Percentiles rank a stretch among this genome's conserved stretches.
Conservation (phyloP, 345 rosid genomes). For the Conringia planisiliqua region DNA sequence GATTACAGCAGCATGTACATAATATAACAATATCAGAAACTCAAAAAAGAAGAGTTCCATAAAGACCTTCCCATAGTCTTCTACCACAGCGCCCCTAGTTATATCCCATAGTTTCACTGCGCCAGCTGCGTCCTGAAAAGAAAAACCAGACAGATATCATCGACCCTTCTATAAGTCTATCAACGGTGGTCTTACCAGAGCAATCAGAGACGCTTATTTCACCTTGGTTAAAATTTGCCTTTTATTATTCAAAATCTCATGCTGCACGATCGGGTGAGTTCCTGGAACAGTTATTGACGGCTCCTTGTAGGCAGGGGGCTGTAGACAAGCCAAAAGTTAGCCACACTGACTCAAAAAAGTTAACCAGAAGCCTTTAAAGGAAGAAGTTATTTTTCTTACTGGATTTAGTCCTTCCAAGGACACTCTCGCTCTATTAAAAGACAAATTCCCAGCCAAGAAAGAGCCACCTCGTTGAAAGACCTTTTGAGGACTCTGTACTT, state of each 20-base stretch:
- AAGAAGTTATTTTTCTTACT: slow-evolving; percentile 46
- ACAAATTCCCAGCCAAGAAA: slow-evolving; percentile 94
- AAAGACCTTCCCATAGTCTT: slow-evolving; percentile 88
- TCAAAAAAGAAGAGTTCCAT: not conserved
- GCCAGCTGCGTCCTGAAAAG: slow-evolving; percentile 79
- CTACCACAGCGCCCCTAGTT: slow-evolving; percentile 76
- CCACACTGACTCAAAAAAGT: not conserved
- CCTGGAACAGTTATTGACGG: slow-evolving; percentile 76
- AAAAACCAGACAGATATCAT: slow-evolving; percentile 22
- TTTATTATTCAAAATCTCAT: slow-evolving; percentile 92
- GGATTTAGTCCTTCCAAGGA: slow-evolving; percentile 93
- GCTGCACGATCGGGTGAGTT: slow-evolving; percentile 86
- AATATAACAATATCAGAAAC: slow-evolving; percentile 4
- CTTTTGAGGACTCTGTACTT: slow-evolving; percentile 80
- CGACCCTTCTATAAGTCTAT: not conserved
- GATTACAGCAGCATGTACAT: not conserved
- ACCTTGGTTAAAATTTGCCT: slow-evolving; percentile 98
- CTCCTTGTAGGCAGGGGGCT: slow-evolving; percentile 85
- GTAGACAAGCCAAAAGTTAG: slow-evolving; percentile 24
- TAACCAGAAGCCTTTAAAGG: not conserved
- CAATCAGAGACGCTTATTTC: slow-evolving; percentile 8
- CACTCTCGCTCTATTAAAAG: slow-evolving; percentile 93
- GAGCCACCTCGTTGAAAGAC: slow-evolving; percentile 86
- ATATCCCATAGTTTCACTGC: slow-evolving; percentile 97
- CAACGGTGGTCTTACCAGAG: not conserved